These are phyloP conservation scores for Agaricus subrufescens DNA, from an alignment of 768 basidiomycete genomes.

Conservation along the genomic window DNA sequence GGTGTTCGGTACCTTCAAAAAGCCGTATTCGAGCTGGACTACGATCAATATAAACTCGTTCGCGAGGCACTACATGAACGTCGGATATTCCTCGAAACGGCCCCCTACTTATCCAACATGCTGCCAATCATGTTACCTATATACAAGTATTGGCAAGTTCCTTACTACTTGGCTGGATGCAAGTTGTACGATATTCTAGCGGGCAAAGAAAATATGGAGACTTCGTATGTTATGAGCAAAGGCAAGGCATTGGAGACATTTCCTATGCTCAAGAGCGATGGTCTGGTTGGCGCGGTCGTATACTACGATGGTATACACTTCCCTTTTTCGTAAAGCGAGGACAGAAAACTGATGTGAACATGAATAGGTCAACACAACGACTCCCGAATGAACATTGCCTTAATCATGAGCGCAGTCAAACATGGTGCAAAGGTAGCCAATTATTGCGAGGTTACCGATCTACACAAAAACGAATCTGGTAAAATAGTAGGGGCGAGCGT, in stretches of 20 bases:
- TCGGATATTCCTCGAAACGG: constrained; percentile 89
- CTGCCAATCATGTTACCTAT: constrained; percentile 97
- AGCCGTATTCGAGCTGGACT: constrained; percentile 92
- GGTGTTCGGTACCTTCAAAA: constrained; percentile 98
- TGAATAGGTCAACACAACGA: constrained; percentile 92
- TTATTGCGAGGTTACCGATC: constrained; percentile 78
- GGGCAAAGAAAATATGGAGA: constrained; percentile 95
- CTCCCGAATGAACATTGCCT: constrained; percentile 94
- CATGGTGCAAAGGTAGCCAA: constrained; percentile 86
- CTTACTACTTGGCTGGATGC: constrained; percentile 93
- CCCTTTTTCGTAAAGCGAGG: not conserved
- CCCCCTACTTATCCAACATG: constrained; percentile 89
- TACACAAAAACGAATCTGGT: constrained; percentile 64
- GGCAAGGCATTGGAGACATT: constrained; percentile 92
- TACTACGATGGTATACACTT: constrained; percentile 84
- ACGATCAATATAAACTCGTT: constrained; percentile 95
- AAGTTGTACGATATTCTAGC: constrained; percentile 96
- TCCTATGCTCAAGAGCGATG: constrained; percentile 92
- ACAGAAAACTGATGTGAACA: not conserved
- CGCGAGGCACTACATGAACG: constrained; percentile 93
- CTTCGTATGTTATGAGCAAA: constrained; percentile 91
- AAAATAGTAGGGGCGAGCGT: constrained; percentile 73
- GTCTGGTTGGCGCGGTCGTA: constrained; percentile 90
- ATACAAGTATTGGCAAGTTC: constrained; percentile 98
- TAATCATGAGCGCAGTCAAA: constrained; percentile 92